phyloP scores from a whole-genome alignment of 1,139 yeast species.

The Debaryomyces sp. region DNA sequence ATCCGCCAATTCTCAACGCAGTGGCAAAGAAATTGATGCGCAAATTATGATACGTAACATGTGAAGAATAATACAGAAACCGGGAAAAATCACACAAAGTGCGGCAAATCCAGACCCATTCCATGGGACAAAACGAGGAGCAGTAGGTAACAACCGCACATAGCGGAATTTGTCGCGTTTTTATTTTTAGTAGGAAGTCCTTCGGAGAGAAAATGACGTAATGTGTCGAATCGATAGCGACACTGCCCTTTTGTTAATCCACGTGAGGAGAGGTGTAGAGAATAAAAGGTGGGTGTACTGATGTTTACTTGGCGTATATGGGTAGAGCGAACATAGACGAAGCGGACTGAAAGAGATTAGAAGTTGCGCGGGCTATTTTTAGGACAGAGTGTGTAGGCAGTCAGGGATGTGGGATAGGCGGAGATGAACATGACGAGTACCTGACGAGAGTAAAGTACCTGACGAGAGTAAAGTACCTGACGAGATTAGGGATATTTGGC shows the following conservation, averaged over 20 bases:
- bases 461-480: too few relatives aligned
- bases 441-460: too few relatives aligned
- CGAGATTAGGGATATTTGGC: too few relatives aligned
- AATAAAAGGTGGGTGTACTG: neutral
- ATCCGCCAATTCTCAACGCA: neutral
- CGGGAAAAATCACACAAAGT: slow-evolving; percentile 2
- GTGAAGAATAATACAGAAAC: neutral
- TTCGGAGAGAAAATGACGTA: neutral
- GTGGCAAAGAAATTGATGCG: slow-evolving; percentile 3
- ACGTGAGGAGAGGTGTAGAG: neutral
- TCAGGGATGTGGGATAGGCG: neutral
- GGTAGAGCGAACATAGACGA: neutral
- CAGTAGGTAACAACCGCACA: neutral
- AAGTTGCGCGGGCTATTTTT: neutral
- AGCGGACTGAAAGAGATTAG: neutral
- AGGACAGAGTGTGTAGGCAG: neutral
- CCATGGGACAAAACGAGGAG: neutral
- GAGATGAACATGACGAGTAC: too few relatives aligned
- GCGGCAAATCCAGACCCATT: slow-evolving; percentile 5
- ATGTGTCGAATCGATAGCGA: neutral
- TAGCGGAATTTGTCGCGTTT: neutral
- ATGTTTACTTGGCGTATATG: neutral
- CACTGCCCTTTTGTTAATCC: neutral
- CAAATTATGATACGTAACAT: neutral
- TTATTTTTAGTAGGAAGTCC: neutral